These are phyloP conservation scores for Nannizziopsis barbatae DNA, from an alignment of 2,329 filamentous ascomycete species.

Conservation along the genomic window DNA sequence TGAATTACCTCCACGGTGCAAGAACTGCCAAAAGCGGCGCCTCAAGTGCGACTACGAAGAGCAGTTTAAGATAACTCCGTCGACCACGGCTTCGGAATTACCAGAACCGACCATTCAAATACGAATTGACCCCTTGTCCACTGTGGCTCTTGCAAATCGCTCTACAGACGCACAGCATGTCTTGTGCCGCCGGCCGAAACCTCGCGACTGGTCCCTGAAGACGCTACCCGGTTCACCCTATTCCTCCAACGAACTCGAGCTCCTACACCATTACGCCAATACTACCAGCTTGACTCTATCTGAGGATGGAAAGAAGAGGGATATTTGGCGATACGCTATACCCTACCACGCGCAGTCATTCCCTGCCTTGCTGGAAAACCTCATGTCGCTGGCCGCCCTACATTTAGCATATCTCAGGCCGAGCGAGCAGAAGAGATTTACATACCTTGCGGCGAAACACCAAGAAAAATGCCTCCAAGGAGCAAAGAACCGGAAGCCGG, in stretches of 20 bases:
- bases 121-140: neutral
- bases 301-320: conserved; percentile 10
- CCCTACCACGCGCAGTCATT: conserved; percentile 17
- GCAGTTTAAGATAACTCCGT: neutral
- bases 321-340: conserved; percentile 17
- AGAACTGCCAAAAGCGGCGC: conserved; percentile 18
- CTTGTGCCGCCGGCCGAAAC: neutral
- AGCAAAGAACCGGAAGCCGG: conserved; percentile 18
- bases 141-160: too few species aligned
- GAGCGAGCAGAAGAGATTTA: conserved; percentile 17
- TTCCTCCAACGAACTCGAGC: conserved; percentile 28
- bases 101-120: neutral
- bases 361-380: conserved; percentile 20
- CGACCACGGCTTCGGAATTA: neutral
- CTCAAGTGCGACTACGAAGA: conserved; percentile 18
- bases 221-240: conserved; percentile 16
- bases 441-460: conserved; percentile 20
- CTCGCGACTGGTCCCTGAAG: neutral
- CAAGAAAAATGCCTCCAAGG: conserved; percentile 15
- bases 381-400: conserved; percentile 19
- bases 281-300: conserved; percentile 22
- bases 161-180: neutral
- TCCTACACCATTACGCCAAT: conserved; percentile 33
- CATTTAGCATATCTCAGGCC: conserved; percentile 16
- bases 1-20: conserved; percentile 17